Evolutionary conservation across 768 basidiomycete species (phyloP).

Genomic region (Trametes meyenii): DNA sequence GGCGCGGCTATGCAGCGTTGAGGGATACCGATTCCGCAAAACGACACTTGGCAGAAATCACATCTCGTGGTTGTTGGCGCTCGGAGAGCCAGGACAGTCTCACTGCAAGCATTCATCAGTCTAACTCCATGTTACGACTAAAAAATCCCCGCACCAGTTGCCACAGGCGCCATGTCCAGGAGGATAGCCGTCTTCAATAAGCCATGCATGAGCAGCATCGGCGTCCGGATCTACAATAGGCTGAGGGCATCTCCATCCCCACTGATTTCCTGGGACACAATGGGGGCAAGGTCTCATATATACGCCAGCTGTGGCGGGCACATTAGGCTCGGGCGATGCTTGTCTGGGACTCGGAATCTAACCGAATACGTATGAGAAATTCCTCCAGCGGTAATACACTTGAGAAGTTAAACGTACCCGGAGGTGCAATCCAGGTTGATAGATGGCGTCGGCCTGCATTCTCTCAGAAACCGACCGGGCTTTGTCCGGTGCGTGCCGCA

Average conservation of each 20-base stretch:
- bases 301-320: conserved; percentile 63
- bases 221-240: conserved; percentile 73
- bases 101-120: conserved; percentile 44
- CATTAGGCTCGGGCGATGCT: conserved; percentile 73
- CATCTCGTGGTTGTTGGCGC: conserved; percentile 83
- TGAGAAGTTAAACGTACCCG: conserved; percentile 51
- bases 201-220: conserved; percentile 77
- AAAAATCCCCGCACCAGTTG: conserved; percentile 60
- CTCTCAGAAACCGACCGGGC: conserved; percentile 70
- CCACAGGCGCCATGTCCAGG: conserved; percentile 83
- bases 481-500: conserved; percentile 71
- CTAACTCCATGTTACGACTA: not conserved
- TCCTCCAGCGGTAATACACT: not conserved
- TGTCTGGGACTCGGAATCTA: conserved; percentile 80
- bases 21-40: conserved; percentile 81
- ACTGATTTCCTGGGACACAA: conserved; percentile 67
- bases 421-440: conserved; percentile 60
- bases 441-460: conserved; percentile 82
- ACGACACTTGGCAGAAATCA: conserved; percentile 80
- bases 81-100: conserved; percentile 69
- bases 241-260: conserved; percentile 80
- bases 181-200: conserved; percentile 73
- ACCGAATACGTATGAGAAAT: conserved; percentile 7
- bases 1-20: conserved; percentile 68
- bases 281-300: conserved; percentile 82